These are phyloP conservation scores for Beauveria brongniartii DNA, from an alignment of 2,329 filamentous ascomycete species.

Conservation along the genomic window DNA sequence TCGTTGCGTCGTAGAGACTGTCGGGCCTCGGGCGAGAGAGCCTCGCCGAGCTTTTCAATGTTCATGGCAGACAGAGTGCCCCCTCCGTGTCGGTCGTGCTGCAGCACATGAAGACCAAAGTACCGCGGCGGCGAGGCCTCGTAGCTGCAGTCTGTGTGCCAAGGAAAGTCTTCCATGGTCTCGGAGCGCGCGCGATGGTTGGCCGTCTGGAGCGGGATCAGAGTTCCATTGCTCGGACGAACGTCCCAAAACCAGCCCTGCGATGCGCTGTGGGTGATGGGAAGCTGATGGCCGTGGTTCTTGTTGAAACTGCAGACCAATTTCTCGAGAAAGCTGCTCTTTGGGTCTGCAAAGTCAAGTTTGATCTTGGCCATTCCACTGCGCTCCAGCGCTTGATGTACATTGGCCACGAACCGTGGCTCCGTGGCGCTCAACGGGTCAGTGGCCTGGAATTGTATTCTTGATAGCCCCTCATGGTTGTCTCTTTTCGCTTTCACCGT, in stretches of 20 bases:
- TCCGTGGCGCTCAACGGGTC: background rate
- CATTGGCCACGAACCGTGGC: background rate
- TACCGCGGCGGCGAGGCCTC: conserved; percentile 28
- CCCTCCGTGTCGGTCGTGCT: conserved; percentile 31
- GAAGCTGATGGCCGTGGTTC: conserved; percentile 27
- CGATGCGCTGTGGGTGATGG: conserved; percentile 32
- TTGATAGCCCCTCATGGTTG: background rate
- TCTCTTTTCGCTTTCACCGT: no score
- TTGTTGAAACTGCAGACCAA: conserved; percentile 27
- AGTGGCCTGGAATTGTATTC: background rate
- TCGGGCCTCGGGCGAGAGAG: conserved; percentile 18
- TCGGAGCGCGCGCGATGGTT: conserved; percentile 26
- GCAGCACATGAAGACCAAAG: conserved; percentile 34
- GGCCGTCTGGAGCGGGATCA: conserved; percentile 24
- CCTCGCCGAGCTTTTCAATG: conserved; percentile 18
- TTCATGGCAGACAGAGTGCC: conserved; percentile 33
- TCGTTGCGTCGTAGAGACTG: conserved; percentile 17
- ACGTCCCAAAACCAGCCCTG: conserved; percentile 38
- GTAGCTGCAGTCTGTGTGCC: conserved; percentile 38
- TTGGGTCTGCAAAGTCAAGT: conserved; percentile 24
- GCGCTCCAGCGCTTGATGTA: background rate
- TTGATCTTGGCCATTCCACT: conserved; percentile 29
- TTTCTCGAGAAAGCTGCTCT: conserved; percentile 26
- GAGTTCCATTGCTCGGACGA: conserved; percentile 19
- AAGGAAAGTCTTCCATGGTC: conserved; percentile 34